Evolutionary conservation across 331 rosid species (phyloP), one percentile per base, ranked within the genome.

Genomic region (Spiraea crenata): DNA sequence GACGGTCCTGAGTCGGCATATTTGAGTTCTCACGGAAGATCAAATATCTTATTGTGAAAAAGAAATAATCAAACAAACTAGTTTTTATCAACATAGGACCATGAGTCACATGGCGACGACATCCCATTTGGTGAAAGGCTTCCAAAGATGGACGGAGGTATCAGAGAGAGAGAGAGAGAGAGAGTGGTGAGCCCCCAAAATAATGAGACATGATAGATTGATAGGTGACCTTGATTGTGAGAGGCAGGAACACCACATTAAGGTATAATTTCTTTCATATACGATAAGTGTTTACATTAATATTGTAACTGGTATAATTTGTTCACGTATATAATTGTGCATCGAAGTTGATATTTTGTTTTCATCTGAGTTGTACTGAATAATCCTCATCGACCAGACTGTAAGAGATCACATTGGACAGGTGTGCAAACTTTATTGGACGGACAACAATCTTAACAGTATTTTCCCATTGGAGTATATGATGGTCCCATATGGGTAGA

Each of bases 401-500:
- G 31, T 25, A 25, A n/a, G n/a, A n/a, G n/a, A 25, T 25, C 31
- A 25, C 2, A 2, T 25, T 25, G 1, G 31, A 25, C 31, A 25
- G 1, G 31, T 25, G 7, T 57, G 46, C 10, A 44, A 6, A 6
- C 20, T 44, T 42, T 20, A 12, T 31, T 14, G 8, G 49, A 34
- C 47, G 78, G 70, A 75, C 86, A 78, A 44, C 73, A 48, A 1
- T 20, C 11, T 50, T 37, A 9, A 17, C 5, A 4, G 5, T 62
- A 11, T 41, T 46, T 55, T 3, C 19, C 4, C 4, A 3, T 55
- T 10, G 35, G 35, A 14, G 16, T 52, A 12, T 56, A n/a, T 17
- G 44, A 40, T 64, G 80, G 77, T 71, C 82, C 85, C 62, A 14
- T 16, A 37, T 9, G 9, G 35, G 19, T 11, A 4, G 11, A 40